These are phyloP conservation scores for Galerina marginata DNA, from an alignment of 768 basidiomycete species.

Conservation along the genomic window DNA sequence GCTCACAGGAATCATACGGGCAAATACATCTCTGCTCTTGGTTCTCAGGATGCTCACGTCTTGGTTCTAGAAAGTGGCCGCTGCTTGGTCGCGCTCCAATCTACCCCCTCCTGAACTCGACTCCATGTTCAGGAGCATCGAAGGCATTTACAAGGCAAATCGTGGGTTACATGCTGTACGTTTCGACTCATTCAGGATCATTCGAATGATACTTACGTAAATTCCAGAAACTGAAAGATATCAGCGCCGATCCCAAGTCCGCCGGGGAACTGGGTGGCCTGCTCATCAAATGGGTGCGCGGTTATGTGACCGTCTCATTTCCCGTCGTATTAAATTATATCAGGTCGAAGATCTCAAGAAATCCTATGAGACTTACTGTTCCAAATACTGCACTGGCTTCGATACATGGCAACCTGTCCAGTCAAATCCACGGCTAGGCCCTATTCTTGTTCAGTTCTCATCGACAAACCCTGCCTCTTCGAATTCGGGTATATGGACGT, in stretches of 20 bases:
- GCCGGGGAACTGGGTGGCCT: conserved; percentile 95
- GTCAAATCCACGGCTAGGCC: conserved; percentile 71
- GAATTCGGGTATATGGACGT: conserved; percentile 67
- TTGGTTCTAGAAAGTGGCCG: conserved; percentile 83
- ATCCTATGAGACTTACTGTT: conserved; percentile 84
- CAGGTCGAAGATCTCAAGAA: conserved; percentile 91
- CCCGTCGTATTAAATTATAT: conserved; percentile 19
- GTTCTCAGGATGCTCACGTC: not conserved
- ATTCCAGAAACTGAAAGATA: conserved; percentile 87
- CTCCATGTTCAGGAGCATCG: conserved; percentile 92
- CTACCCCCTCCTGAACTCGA: conserved; percentile 93
- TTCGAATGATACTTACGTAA: conserved; percentile 19
- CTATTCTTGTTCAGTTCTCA: conserved; percentile 75
- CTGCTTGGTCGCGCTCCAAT: conserved; percentile 96
- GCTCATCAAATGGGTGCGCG: conserved; percentile 93
- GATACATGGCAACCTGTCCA: conserved; percentile 84
- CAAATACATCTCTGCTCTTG: conserved; percentile 41
- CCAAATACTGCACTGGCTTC: conserved; percentile 76
- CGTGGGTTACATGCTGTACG: conserved; percentile 76
- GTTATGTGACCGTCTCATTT: conserved; percentile 11
- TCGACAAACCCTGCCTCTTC: conserved; percentile 54
- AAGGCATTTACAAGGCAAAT: conserved; percentile 92
- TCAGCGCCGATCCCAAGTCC: conserved; percentile 89
- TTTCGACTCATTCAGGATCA: conserved; percentile 5
- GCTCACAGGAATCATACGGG: conserved; percentile 88